A percentile compares a stretch with the other conserved stretches of the same genome.
phyloP scores from a whole-genome alignment of 306 rosid species.

The Pterocarpus santalinus region DNA sequence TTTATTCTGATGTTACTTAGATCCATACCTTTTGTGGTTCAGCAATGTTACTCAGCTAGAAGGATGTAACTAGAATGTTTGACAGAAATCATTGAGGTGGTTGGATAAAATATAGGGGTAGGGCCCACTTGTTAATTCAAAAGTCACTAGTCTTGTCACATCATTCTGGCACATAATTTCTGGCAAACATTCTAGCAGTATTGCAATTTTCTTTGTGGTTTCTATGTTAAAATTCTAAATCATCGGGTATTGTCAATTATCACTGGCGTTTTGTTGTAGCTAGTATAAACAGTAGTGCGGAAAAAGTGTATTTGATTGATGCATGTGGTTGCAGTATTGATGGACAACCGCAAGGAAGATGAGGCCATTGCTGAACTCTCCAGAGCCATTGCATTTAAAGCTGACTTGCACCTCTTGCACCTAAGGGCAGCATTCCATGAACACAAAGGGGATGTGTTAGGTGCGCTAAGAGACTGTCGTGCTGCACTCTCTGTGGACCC shows the following conservation, averaged over 20 bases:
- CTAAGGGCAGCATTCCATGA: constrained; percentile 94
- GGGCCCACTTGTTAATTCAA: too few relatives aligned
- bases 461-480: constrained; percentile 90
- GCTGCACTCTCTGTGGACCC: constrained; percentile 96
- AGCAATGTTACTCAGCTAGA: too few relatives aligned
- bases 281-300: neutral
- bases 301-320: constrained; percentile 21
- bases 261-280: constrained; percentile 12
- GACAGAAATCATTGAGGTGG: too few relatives aligned
- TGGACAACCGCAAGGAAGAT: constrained; percentile 84
- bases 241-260: too few relatives aligned
- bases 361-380: constrained; percentile 93
- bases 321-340: constrained; percentile 66
- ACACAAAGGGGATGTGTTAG: constrained; percentile 76
- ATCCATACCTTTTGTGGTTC: neutral
- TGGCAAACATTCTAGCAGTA: too few relatives aligned
- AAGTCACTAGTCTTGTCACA: too few relatives aligned
- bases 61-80: too few relatives aligned
- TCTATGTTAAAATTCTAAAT: neutral
- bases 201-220: neutral
- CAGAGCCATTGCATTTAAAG: constrained; percentile 88
- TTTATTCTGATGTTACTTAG: neutral
- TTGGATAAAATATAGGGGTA: too few relatives aligned
- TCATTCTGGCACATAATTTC: too few relatives aligned
- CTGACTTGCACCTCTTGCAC: constrained; percentile 92